phyloP scores from a whole-genome alignment of 768 basidiomycete species.

The Pholiota microspora region DNA sequence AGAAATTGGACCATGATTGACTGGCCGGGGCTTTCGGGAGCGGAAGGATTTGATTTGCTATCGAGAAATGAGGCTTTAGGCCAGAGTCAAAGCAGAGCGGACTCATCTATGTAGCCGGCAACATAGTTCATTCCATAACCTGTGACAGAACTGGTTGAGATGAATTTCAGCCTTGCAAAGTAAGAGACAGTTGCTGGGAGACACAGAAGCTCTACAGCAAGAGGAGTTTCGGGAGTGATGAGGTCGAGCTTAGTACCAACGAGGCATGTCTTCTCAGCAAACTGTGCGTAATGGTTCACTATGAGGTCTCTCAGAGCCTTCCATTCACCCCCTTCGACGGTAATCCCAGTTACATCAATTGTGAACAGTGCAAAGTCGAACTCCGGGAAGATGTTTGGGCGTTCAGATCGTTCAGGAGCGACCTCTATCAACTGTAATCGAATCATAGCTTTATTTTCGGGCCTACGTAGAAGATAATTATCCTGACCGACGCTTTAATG shows the following conservation, averaged over 20 bases:
- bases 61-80: neutral
- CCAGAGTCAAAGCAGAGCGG: neutral
- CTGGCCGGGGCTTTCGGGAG: neutral
- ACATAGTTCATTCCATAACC: neutral
- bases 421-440: neutral
- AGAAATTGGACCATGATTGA: neutral
- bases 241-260: conserved; percentile 2
- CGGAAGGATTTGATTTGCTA: neutral
- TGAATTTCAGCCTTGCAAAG: neutral
- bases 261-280: neutral
- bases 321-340: neutral
- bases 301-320: neutral
- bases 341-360: neutral
- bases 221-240: neutral
- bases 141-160: neutral
- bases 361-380: conserved; percentile 1
- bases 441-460: neutral
- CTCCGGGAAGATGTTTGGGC: neutral
- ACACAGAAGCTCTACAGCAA: neutral
- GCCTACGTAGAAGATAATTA: neutral
- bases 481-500: too few relatives aligned
- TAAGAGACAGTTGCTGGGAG: neutral
- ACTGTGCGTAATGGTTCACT: neutral
- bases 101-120: neutral
- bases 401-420: neutral